Conservation (phyloP, 257 asterid genomes). For the Capsicum baccatum region DNA sequence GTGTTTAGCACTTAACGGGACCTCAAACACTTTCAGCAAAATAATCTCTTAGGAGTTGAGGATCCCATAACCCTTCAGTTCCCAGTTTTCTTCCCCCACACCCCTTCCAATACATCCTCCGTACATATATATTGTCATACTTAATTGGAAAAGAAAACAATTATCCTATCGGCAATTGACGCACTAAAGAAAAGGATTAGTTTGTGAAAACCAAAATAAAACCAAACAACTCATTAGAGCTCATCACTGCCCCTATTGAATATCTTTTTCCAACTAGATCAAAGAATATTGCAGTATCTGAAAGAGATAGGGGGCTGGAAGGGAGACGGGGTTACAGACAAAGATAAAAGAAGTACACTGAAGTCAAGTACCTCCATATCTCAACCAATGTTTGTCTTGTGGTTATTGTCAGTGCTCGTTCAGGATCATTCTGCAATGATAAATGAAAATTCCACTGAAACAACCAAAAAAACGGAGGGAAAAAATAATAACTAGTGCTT, state of each 20-base stretch:
- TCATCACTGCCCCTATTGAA: not conserved
- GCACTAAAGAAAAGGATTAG: not conserved
- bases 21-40: not conserved
- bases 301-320: not conserved
- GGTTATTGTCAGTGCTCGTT: slow-evolving; percentile 66
- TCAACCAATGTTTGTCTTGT: slow-evolving; percentile 66
- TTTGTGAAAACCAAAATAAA: not conserved
- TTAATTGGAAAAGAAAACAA: not conserved
- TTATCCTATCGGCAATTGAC: not conserved
- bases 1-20: not conserved
- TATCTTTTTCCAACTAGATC: not conserved
- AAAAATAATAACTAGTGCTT: not conserved
- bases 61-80: not conserved
- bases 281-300: not conserved
- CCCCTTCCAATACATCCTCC: not conserved
- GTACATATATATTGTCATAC: not conserved
- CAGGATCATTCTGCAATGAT: slow-evolving; percentile 65
- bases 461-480: slow-evolving; percentile 7
- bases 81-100: not conserved
- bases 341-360: not conserved
- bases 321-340: not conserved
- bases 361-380: slow-evolving; percentile 67
- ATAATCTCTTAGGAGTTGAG: not conserved
- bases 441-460: slow-evolving; percentile 25
- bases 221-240: not conserved